Percentiles rank a stretch among this genome's conserved stretches.
Conservation (phyloP, 179 eudicot species). For the Carnegiea gigantea region DNA sequence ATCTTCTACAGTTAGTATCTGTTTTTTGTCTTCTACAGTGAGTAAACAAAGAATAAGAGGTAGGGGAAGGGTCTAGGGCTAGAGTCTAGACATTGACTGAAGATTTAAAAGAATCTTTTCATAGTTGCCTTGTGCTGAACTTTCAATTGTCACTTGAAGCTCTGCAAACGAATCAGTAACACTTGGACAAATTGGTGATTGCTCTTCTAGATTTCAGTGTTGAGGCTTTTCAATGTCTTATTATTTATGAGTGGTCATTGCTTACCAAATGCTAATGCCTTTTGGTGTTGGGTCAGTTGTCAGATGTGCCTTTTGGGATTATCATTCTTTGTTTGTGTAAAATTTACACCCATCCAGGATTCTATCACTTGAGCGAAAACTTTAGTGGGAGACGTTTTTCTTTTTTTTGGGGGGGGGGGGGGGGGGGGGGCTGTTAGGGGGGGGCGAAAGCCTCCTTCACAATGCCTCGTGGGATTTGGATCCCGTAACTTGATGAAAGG, state of each 20-base stretch:
- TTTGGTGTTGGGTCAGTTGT: not conserved
- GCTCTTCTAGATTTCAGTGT: not conserved
- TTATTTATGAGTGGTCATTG: not conserved
- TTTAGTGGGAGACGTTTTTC: not conserved
- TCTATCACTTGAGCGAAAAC: not conserved
- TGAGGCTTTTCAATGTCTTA: not conserved
- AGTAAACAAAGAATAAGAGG: no score
- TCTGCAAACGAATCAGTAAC: no score
- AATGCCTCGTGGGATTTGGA: not conserved
- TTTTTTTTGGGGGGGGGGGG: not conserved
- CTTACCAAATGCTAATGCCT: not conserved
- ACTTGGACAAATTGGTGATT: no score
- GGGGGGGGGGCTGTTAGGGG: not conserved
- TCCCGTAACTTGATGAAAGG: not conserved
- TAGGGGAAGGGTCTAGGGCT: no score
- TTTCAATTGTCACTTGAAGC: no score
- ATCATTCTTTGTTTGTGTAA: not conserved
- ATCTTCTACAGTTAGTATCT: no score
- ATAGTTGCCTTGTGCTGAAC: no score
- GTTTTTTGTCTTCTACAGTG: no score
- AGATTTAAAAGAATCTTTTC: no score
- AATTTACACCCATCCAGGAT: not conserved
- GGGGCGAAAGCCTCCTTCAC: not conserved
- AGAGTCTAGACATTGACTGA: no score
- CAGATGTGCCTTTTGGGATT: not conserved